phyloP scores from a whole-genome alignment of 2,329 filamentous ascomycete species.

The Penicillium psychrosexuale region DNA sequence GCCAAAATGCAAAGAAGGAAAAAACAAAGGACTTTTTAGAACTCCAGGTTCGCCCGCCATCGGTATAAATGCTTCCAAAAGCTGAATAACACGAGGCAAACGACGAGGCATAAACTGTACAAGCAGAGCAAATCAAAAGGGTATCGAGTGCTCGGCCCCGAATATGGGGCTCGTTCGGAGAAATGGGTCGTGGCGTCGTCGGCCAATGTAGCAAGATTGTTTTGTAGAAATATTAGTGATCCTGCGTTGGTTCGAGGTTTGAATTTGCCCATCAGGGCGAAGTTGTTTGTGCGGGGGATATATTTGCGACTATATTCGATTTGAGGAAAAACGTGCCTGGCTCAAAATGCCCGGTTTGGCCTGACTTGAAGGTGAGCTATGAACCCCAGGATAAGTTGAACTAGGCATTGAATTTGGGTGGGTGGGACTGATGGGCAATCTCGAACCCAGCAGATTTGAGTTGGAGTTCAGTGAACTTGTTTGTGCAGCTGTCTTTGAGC shows the following conservation, averaged over 20 bases:
- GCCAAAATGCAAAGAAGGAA: slow-evolving; percentile 14
- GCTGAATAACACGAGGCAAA: slow-evolving; percentile 22
- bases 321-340: background rate
- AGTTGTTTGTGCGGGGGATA: background rate
- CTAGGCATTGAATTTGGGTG: background rate
- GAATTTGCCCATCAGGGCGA: background rate
- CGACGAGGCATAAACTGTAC: slow-evolving; percentile 24
- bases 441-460: background rate
- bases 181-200: slow-evolving; percentile 15
- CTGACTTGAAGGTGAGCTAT: background rate
- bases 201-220: slow-evolving; percentile 9
- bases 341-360: background rate
- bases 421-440: slow-evolving; percentile 7
- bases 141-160: slow-evolving; percentile 28
- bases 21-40: slow-evolving; percentile 19
- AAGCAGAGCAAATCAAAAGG: slow-evolving; percentile 28
- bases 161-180: slow-evolving; percentile 16
- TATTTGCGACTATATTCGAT: background rate
- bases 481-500: background rate
- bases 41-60: slow-evolving; percentile 29
- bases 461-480: background rate
- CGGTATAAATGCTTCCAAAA: slow-evolving; percentile 18
- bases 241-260: background rate
- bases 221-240: slow-evolving; percentile 6
- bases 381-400: background rate